Base-by-base conservation (phyloP, 148 eudicot species). In the Rhododendron vialii region DNA sequence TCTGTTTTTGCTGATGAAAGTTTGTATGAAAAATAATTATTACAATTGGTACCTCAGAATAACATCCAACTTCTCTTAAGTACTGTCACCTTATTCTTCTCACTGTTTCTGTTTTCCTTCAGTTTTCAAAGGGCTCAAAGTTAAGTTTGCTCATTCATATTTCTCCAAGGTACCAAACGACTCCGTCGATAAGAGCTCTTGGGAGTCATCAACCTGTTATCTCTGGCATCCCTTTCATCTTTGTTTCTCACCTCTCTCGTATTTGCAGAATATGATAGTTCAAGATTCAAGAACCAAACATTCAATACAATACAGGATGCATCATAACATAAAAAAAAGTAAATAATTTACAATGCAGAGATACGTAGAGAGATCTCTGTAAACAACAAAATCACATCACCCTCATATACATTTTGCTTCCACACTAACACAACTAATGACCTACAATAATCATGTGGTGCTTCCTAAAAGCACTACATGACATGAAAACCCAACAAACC, bases 401-500 rank as follows among this genome's bases (percentile, higher is more conserved):
- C 41, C 81, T 53, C 59, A n/a, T 48, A 76, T 84, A 76, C 86
- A 84, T 33, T 84, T 84, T 65, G 55, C 85, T 83, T 83, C 76
- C 84, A 65, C 36, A 65, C 36, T 83, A 83, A n/a, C 47, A 41
- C 77, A 74, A 84, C 75, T 73, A 69, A 22, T 65, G 45, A 73
- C 86, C 86, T 84, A 84, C 33, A 74, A 83, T 7, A 47, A 47
- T 76, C 85, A 83, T 30, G 20, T 22, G 18, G 45, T 41, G 57
- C 28, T 26, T 57, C 48, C 28, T 18, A 26, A 57, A 85, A 30
- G 82, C 61, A 63, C 78, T 38, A 14, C 77, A 20, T 50, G 65
- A 74, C 80, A 50, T 74, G 67, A 73, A 84, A 67, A 17, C 45
- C 43, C n/a, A 55, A 22, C 75, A 14, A 71, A n/a, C 48, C 26